Percentiles rank a stretch among this genome's conserved stretches.
phyloP scores from a whole-genome alignment of 2,329 filamentous ascomycete genomes.

The Diplocarpon mali region DNA sequence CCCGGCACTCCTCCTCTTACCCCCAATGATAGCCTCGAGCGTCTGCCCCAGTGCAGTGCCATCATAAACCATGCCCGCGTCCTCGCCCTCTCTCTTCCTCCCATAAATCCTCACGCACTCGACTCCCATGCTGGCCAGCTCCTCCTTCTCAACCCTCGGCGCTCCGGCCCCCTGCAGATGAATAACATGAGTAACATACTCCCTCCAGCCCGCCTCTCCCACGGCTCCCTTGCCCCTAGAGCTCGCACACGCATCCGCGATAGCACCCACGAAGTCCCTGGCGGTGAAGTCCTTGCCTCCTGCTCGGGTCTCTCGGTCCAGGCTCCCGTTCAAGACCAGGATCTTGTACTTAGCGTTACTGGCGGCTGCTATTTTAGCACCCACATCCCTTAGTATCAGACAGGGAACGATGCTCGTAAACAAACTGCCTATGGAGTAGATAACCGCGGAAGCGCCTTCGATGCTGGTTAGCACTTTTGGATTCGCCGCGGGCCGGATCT shows the following conservation, averaged over 20 bases:
- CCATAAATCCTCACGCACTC: slow-evolving; percentile 71
- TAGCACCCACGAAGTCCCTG: slow-evolving; percentile 70
- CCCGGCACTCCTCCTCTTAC: slow-evolving; percentile 31
- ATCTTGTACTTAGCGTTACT: slow-evolving; percentile 45
- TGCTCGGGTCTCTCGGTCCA: slow-evolving; percentile 81
- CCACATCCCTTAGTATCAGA: slow-evolving; percentile 67
- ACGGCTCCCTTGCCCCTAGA: slow-evolving; percentile 11
- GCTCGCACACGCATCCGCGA: slow-evolving; percentile 53
- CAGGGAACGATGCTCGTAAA: slow-evolving; percentile 85
- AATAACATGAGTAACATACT: slow-evolving; percentile 75
- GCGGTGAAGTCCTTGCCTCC: slow-evolving; percentile 51
- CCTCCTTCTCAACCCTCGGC: slow-evolving; percentile 57
- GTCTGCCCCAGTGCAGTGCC: slow-evolving; percentile 62
- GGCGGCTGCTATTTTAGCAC: slow-evolving; percentile 44
- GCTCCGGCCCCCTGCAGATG: slow-evolving; percentile 63
- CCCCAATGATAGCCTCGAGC: slow-evolving; percentile 66
- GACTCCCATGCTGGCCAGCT: slow-evolving; percentile 57
- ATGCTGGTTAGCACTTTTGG: slow-evolving; percentile 60
- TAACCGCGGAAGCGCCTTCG: slow-evolving; percentile 50
- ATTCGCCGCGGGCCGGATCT: slow-evolving; percentile 78
- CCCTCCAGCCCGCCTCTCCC: slow-evolving; percentile 38
- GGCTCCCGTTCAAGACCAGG: slow-evolving; percentile 63
- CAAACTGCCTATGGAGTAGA: slow-evolving; percentile 89
- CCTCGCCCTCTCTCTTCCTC: slow-evolving; percentile 41
- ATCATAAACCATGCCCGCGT: slow-evolving; percentile 58